Evolutionary conservation across 208 protist genomes (phyloP).

Genomic region (Crithidia bombi): DNA sequence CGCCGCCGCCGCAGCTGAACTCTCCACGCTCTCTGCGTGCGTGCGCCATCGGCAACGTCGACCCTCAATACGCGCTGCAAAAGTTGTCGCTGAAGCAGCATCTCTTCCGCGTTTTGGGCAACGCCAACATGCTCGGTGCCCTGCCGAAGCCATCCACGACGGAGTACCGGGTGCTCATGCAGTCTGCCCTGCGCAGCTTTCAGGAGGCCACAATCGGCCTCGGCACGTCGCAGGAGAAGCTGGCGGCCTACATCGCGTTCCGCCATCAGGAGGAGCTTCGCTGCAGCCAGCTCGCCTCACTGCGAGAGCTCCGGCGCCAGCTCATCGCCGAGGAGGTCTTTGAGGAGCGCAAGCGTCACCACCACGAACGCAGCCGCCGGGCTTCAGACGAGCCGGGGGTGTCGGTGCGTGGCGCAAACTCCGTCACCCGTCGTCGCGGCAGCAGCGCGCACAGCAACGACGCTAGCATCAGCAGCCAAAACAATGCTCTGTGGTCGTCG

Average conservation of each 20-base stretch:
- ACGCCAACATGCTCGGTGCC: conserved; percentile 25
- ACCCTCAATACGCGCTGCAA: conserved; percentile 30
- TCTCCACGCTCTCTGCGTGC: conserved; percentile 66
- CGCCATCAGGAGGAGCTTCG: conserved; percentile 49
- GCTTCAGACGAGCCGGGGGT: background rate
- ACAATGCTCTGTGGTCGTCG: conserved; percentile 4
- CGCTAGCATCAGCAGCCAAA: background rate
- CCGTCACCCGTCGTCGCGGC: background rate
- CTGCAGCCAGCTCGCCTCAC: conserved; percentile 26
- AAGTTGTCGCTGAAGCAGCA: conserved; percentile 66
- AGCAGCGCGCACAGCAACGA: conserved; percentile 8
- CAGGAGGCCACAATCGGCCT: conserved; percentile 45
- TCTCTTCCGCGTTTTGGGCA: conserved; percentile 45
- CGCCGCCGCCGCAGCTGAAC: conserved; percentile 53
- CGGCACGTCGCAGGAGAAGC: conserved; percentile 70
- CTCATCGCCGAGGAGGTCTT: conserved; percentile 33
- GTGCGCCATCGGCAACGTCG: conserved; percentile 37
- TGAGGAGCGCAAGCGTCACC: conserved; percentile 14
- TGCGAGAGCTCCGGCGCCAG: conserved; percentile 43
- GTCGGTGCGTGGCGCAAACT: background rate
- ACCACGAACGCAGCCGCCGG: background rate
- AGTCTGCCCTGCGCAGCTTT: conserved; percentile 55
- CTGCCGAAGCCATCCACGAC: conserved; percentile 14
- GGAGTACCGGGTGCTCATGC: conserved; percentile 33
- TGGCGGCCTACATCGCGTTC: conserved; percentile 52